Percentiles rank a stretch among this genome's conserved stretches.
These are phyloP conservation scores for Mortierella sp. DNA, from an alignment of 371 early-diverging fungal species.

Conservation along the genomic window DNA sequence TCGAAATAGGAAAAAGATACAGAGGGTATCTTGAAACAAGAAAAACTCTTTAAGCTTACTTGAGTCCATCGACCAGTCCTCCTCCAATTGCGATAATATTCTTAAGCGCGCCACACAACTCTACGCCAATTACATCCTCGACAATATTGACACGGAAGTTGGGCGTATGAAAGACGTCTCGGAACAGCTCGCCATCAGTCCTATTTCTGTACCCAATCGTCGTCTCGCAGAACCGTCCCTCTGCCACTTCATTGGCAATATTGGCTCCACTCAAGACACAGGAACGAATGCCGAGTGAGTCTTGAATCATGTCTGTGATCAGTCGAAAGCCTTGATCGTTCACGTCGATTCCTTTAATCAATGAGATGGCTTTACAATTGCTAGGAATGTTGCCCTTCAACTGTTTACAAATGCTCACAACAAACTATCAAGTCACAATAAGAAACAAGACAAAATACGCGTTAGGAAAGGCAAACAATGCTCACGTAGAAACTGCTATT, in stretches of 20 bases:
- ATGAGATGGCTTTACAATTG: slow-evolving; percentile 89
- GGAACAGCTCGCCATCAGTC: slow-evolving; percentile 82
- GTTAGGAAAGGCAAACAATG: background rate
- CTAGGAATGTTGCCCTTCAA: slow-evolving; percentile 79
- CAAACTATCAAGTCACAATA: slow-evolving; percentile 70
- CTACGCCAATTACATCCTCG: slow-evolving; percentile 93
- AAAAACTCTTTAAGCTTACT: slow-evolving; percentile 19
- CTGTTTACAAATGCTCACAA: slow-evolving; percentile 83
- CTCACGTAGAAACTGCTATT: background rate
- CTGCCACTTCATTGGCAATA: slow-evolving; percentile 97
- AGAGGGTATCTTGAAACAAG: background rate
- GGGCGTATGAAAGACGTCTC: slow-evolving; percentile 86
- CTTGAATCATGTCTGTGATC: slow-evolving; percentile 90
- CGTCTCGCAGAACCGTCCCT: slow-evolving; percentile 94
- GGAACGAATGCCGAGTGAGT: slow-evolving; percentile 84
- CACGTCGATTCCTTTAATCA: slow-evolving; percentile 96
- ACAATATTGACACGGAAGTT: slow-evolving; percentile 90
- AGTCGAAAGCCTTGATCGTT: slow-evolving; percentile 79
- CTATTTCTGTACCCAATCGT: slow-evolving; percentile 88
- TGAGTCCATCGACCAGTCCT: slow-evolving; percentile 91
- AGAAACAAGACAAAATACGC: background rate
- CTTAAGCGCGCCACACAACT: slow-evolving; percentile 98
- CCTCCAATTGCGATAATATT: slow-evolving; percentile 98
- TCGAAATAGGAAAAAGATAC: background rate
- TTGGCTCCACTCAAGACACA: slow-evolving; percentile 98